Conservation (phyloP, 2,329 filamentous ascomycete species). For the Fusarium poae region DNA sequence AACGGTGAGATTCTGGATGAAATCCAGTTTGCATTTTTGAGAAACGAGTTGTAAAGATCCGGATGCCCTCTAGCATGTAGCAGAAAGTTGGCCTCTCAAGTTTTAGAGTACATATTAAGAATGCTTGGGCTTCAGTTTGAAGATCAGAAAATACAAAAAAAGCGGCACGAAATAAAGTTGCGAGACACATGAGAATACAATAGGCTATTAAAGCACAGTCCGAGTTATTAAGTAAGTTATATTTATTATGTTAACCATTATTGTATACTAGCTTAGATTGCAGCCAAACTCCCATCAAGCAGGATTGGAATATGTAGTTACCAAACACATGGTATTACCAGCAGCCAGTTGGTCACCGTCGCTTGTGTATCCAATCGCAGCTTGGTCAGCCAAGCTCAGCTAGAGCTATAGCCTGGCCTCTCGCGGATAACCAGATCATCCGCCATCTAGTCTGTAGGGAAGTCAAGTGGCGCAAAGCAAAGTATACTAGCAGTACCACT, state of each 20-base stretch:
- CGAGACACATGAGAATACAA: neutral
- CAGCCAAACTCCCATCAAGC: neutral
- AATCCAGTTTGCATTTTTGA: constrained; percentile 56
- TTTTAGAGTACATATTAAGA: no score
- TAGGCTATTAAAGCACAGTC: neutral
- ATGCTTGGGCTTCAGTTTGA: no score
- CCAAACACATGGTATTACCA: neutral
- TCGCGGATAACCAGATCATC: constrained; percentile 35
- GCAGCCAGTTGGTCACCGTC: neutral
- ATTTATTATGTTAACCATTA: constrained; percentile 27
- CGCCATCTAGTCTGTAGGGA: neutral
- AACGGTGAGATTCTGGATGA: constrained; percentile 56
- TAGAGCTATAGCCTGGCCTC: constrained; percentile 26
- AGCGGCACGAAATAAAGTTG: neutral
- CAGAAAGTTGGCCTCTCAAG: no score
- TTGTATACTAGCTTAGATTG: constrained; percentile 5
- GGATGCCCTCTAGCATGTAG: no score
- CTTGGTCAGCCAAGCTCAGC: constrained; percentile 4
- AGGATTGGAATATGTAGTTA: neutral
- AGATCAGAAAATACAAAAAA: no score
- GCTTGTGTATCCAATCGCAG: constrained; percentile 2
- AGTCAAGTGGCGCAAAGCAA: constrained; percentile 30
- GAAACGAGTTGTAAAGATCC: constrained; percentile 30
- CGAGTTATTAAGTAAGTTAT: constrained; percentile 6
- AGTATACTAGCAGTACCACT: constrained; percentile 23